Evolutionary conservation across 2,329 filamentous ascomycete species (phyloP).

Genomic region (Claviceps monticola): DNA sequence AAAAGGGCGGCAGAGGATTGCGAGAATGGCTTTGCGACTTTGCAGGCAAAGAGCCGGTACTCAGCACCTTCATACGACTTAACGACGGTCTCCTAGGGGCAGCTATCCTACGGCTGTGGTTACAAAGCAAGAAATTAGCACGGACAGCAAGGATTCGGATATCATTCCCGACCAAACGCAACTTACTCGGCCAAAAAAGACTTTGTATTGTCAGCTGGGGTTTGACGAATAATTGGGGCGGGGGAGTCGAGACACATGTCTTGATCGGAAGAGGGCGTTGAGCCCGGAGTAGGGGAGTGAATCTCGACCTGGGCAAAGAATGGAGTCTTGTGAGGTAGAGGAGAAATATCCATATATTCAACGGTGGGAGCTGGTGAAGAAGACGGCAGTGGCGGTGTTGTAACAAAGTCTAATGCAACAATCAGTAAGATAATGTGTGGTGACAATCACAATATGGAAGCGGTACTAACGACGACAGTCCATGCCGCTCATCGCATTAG

Average conservation of each 20-base stretch:
- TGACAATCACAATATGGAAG: not conserved
- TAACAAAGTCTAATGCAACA: conserved; percentile 48
- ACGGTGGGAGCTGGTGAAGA: conserved; percentile 63
- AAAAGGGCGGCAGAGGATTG: conserved; percentile 48
- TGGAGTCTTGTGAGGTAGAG: conserved; percentile 73
- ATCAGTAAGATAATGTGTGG: not conserved
- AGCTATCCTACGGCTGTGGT: conserved; percentile 48
- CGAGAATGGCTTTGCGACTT: conserved; percentile 50
- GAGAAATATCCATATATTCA: conserved; percentile 88
- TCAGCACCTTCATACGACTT: conserved; percentile 59
- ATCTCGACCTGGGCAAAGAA: conserved; percentile 52
- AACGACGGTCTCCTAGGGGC: conserved; percentile 62
- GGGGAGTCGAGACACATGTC: conserved; percentile 45
- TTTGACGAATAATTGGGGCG: conserved; percentile 31
- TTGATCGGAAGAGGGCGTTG: conserved; percentile 25
- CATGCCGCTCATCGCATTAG: conserved; percentile 23
- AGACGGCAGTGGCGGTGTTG: conserved; percentile 68
- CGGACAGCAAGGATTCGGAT: not conserved
- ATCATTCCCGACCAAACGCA: conserved; percentile 7
- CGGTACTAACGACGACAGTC: conserved; percentile 19
- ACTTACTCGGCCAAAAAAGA: conserved; percentile 39
- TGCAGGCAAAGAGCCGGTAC: conserved; percentile 49
- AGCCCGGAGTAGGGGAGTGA: conserved; percentile 56
- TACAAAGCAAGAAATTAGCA: conserved; percentile 12
- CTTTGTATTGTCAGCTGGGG: conserved; percentile 35